Conservation (phyloP, 352 stramenopile genomes). For the Phytophthora pisi region DNA sequence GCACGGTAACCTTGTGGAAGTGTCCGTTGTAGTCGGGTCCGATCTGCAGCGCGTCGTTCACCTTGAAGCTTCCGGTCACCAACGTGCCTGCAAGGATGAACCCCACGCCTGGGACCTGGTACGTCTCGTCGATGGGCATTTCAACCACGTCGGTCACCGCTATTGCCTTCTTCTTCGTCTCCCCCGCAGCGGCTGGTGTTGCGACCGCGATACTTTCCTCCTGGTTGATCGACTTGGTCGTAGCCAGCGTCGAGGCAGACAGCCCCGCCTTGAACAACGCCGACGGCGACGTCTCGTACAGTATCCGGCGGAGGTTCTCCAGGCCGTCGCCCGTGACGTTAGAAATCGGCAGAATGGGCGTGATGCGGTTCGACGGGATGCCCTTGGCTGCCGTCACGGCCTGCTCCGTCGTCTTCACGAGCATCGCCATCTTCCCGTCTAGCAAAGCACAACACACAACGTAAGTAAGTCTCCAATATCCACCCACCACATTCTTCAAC, state of each 20-base stretch:
- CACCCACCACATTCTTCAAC: neutral
- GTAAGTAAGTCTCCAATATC: neutral
- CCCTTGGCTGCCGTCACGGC: constrained; percentile 87
- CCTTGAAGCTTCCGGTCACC: constrained; percentile 88
- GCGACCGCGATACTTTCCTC: constrained; percentile 38
- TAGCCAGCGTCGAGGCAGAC: constrained; percentile 59
- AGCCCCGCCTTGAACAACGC: constrained; percentile 81
- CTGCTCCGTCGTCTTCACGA: constrained; percentile 90
- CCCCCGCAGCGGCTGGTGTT: constrained; percentile 12
- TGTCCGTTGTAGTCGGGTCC: constrained; percentile 90
- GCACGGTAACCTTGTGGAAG: constrained; percentile 88
- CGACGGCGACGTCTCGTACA: constrained; percentile 67
- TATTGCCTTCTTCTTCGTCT: constrained; percentile 23
- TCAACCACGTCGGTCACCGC: constrained; percentile 62
- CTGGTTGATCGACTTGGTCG: constrained; percentile 65
- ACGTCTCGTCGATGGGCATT: constrained; percentile 90
- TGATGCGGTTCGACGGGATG: constrained; percentile 92
- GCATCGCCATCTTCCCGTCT: constrained; percentile 94
- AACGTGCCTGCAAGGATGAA: constrained; percentile 95
- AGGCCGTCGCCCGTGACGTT: constrained; percentile 97
- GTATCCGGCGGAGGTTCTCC: constrained; percentile 76
- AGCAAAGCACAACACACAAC: constrained; percentile 7
- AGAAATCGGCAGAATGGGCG: constrained; percentile 97
- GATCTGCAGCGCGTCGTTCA: constrained; percentile 90
- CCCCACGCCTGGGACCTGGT: constrained; percentile 93